Evolutionary conservation across 2,329 filamentous ascomycete species (phyloP).

Genomic region (Knufia petricola): DNA sequence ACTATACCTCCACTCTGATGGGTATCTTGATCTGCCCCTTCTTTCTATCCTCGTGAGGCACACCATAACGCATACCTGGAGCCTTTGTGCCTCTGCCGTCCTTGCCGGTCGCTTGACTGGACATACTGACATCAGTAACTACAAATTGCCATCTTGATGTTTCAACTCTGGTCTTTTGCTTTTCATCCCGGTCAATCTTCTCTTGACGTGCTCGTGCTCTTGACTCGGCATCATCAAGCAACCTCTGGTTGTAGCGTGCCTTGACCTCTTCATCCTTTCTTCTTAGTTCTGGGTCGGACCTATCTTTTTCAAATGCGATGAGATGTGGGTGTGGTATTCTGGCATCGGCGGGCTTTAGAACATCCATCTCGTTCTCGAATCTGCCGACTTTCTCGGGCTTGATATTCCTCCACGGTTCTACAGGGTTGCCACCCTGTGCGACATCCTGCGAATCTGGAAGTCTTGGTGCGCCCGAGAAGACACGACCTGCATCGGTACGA

Average conservation of each 20-base stretch:
- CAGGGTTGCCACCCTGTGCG: slow-evolving; percentile 22
- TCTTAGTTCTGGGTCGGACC: slow-evolving; percentile 25
- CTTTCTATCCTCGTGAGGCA: slow-evolving; percentile 54
- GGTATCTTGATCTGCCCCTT: slow-evolving; percentile 56
- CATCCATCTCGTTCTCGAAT: slow-evolving; percentile 34
- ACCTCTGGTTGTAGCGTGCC: slow-evolving; percentile 36
- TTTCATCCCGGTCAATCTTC: slow-evolving; percentile 32
- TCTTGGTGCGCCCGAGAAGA: slow-evolving; percentile 43
- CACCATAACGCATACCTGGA: slow-evolving; percentile 52
- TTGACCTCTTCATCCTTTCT: slow-evolving; percentile 27
- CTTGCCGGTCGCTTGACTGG: slow-evolving; percentile 44
- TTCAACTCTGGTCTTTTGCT: slow-evolving; percentile 26
- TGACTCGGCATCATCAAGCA: slow-evolving; percentile 32
- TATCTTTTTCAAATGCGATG: slow-evolving; percentile 40
- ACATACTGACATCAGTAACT: slow-evolving; percentile 46
- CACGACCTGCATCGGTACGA: slow-evolving; percentile 54
- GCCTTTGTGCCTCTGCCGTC: slow-evolving; percentile 45
- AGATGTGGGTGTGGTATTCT: slow-evolving; percentile 56
- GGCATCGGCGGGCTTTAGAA: slow-evolving; percentile 51
- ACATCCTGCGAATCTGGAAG: slow-evolving; percentile 29
- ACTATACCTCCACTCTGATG: slow-evolving; percentile 44
- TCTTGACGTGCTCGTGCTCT: slow-evolving; percentile 37
- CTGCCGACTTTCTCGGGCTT: slow-evolving; percentile 35
- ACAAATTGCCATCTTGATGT: slow-evolving; percentile 50
- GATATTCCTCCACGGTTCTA: slow-evolving; percentile 25